Evolutionary conservation across 192 early-diverging fungal genomes (phyloP).

Genomic region (Entomortierella beljakovae): DNA sequence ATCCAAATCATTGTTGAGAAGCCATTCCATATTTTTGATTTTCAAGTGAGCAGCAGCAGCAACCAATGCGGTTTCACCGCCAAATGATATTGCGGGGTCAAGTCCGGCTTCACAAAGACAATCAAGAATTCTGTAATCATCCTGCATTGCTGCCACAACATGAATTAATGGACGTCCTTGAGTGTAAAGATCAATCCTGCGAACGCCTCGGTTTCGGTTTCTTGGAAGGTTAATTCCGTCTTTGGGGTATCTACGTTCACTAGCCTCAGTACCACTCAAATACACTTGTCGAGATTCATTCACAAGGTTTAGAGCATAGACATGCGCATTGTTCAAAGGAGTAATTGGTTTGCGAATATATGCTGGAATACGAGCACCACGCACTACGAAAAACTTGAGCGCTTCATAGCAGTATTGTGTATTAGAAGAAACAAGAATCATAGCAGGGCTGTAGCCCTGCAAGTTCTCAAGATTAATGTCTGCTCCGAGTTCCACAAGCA

Average conservation of each 20-base stretch:
- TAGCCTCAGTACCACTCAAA: background rate
- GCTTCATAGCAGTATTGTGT: conserved; percentile 49
- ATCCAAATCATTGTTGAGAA: conserved; percentile 47
- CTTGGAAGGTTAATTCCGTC: background rate
- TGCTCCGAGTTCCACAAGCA: conserved; percentile 45
- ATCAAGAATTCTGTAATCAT: conserved; percentile 46
- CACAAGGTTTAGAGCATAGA: conserved; percentile 35
- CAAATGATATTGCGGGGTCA: conserved; percentile 41
- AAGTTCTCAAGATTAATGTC: conserved; percentile 52
- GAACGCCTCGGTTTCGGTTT: background rate
- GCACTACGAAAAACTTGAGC: conserved; percentile 43
- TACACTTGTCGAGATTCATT: conserved; percentile 19
- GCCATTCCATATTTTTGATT: conserved; percentile 50
- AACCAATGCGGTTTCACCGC: conserved; percentile 32
- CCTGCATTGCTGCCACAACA: conserved; percentile 52
- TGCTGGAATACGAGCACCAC: conserved; percentile 41
- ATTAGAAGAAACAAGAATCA: conserved; percentile 45
- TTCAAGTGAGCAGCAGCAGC: conserved; percentile 36
- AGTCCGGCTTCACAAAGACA: conserved; percentile 47
- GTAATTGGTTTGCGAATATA: conserved; percentile 42
- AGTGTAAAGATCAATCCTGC: background rate
- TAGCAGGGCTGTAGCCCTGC: conserved; percentile 46
- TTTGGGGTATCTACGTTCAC: background rate
- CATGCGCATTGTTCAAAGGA: conserved; percentile 34
- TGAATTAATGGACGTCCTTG: conserved; percentile 39